Base-by-base conservation (phyloP, 495 filamentous ascomycete genomes). In the Penicillium egyptiacum region DNA sequence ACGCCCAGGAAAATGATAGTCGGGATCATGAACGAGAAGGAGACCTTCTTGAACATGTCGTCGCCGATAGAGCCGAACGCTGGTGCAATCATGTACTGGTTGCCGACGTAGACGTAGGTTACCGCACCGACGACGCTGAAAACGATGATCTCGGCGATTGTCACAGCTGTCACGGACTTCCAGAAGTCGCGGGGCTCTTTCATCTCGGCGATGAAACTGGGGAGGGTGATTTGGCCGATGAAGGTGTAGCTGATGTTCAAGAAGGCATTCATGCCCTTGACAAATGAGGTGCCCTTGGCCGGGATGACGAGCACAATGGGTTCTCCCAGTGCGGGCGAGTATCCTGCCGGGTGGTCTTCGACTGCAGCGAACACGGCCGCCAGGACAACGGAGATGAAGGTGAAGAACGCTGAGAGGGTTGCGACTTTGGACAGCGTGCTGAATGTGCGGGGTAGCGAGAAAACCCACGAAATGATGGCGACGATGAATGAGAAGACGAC, bases 201-300 rank as follows among this genome's bases (percentile, higher is more conserved):
- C 91, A 96, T 96, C 68, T 96, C 91, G 5, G 91, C 91, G 59
- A 96, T 96, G 76, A 96, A 96, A 63, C 86, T 89, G 3, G 91
- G 91, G 23, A 96, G 78, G 0, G 91, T 96, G 69, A 96, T 96
- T 68, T 96, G 91, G 4, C 91, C 91, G 60, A 96, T 94, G 72
- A 96, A 94, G 7, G 91, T 96, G 70, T 94, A 96, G 71, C 83
- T 85, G 65, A 96, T 95, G 70, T 96, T 96, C 60, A 95, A 74
- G 73, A 94, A 94, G 2, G 90, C 91, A 47, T 82, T 90, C 73
- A 93, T 81, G 8, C 87, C 91, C 5, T 76, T 74, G 16, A 96
- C 88, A 55, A 91, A 94, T 1, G 87, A 87, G 0, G 89, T 92
- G n/a, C 83, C 81, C 3, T 74, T 70, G n/a, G 82, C 68, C 0